Evolutionary conservation across 305 asterid genomes (phyloP).

Genomic region (Solanum aculeatissimum): DNA sequence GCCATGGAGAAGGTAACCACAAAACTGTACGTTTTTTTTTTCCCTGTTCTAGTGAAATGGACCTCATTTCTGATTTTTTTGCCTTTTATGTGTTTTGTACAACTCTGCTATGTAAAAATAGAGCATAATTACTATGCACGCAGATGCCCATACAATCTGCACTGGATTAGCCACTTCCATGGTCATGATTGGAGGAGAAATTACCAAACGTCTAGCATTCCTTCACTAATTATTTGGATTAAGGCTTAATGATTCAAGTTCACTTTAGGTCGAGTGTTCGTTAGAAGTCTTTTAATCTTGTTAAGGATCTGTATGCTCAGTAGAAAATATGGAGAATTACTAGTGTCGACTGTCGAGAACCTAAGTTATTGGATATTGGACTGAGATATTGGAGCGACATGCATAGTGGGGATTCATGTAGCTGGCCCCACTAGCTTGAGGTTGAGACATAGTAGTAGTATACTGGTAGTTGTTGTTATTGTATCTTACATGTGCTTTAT

Average conservation of each 20-base stretch:
- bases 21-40: not conserved
- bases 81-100: not conserved
- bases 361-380: not conserved
- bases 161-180: not conserved
- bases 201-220: not conserved
- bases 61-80: not conserved
- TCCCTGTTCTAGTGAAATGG: not conserved
- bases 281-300: not conserved
- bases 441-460: not conserved
- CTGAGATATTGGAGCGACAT: not conserved
- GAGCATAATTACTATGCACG: not conserved
- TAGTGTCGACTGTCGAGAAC: not conserved
- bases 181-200: not conserved
- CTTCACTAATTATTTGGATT: not conserved
- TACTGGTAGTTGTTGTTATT: not conserved
- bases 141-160: not conserved
- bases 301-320: not conserved
- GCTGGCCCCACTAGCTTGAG: not conserved
- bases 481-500: not conserved
- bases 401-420: not conserved
- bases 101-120: not conserved
- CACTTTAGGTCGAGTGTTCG: not conserved
- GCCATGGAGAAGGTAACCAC: conserved; percentile 79
- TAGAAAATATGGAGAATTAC: not conserved
- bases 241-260: not conserved